phyloP scores from a whole-genome alignment of 2,329 filamentous ascomycete genomes.

The Eutypella sp. region DNA sequence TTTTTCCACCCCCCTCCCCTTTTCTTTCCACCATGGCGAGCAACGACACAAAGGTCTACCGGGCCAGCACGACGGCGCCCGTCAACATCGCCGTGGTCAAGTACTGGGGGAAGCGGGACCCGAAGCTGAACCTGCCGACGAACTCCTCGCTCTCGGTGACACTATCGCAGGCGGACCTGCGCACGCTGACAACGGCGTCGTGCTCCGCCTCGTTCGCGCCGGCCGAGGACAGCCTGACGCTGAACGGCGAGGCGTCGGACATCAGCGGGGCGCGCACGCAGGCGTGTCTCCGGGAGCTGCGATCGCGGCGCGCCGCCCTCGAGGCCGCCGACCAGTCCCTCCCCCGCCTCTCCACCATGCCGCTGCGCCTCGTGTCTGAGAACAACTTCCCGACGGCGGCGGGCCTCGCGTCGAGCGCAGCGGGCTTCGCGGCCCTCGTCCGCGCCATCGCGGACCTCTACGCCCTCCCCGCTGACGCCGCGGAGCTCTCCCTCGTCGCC shows the following conservation, averaged over 20 bases:
- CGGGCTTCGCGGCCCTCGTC: slow-evolving; percentile 66
- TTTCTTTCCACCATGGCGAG: no score
- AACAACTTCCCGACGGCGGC: slow-evolving; percentile 99
- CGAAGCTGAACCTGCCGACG: slow-evolving; percentile 90
- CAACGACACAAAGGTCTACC: slow-evolving; percentile 62
- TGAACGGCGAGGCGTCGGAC: slow-evolving; percentile 81
- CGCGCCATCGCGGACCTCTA: slow-evolving; percentile 91
- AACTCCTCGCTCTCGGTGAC: slow-evolving; percentile 98
- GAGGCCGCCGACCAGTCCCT: slow-evolving; percentile 68
- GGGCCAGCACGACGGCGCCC: slow-evolving; percentile 91
- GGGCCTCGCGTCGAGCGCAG: slow-evolving; percentile 71
- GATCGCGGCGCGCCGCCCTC: slow-evolving; percentile 68
- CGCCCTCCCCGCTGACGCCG: slow-evolving; percentile 71
- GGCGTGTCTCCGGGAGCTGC: slow-evolving; percentile 85
- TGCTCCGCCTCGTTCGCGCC: slow-evolving; percentile 69
- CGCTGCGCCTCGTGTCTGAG: slow-evolving; percentile 83
- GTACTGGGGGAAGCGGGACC: slow-evolving; percentile 98
- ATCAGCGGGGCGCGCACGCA: slow-evolving; percentile 87
- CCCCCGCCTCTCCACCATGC: slow-evolving; percentile 73
- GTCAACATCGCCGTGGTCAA: slow-evolving; percentile 99
- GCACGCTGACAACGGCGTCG: slow-evolving; percentile 92
- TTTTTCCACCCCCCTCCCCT: not conserved
- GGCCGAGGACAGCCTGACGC: slow-evolving; percentile 64
- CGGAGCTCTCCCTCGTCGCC: slow-evolving; percentile 82
- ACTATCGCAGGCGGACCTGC: slow-evolving; percentile 86